phyloP scores from a whole-genome alignment of 2,329 filamentous ascomycete species.

The Exutisphaerella laricina region DNA sequence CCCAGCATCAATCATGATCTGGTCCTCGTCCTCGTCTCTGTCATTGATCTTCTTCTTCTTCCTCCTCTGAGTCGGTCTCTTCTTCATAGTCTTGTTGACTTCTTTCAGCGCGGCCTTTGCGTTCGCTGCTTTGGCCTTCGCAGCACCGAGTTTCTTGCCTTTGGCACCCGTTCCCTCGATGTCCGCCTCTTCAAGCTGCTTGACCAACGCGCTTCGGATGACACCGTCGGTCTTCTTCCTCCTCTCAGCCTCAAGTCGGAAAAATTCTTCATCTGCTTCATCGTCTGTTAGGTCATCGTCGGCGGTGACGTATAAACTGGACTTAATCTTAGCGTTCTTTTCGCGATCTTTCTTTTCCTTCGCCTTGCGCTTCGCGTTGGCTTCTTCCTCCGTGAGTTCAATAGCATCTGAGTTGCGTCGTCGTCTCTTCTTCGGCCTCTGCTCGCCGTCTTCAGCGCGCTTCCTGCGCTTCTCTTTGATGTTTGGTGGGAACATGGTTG shows the following conservation, averaged over 20 bases:
- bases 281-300: slow-evolving; percentile 87
- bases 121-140: slow-evolving; percentile 14
- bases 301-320: slow-evolving; percentile 69
- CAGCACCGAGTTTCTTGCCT: slow-evolving; percentile 21
- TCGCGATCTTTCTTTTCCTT: slow-evolving; percentile 66
- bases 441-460: slow-evolving; percentile 11
- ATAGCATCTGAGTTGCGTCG: slow-evolving; percentile 41
- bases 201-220: slow-evolving; percentile 46
- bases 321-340: slow-evolving; percentile 76
- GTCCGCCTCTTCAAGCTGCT: slow-evolving; percentile 33
- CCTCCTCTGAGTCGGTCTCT: slow-evolving; percentile 3
- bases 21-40: slow-evolving; percentile 22
- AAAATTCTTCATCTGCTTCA: slow-evolving; percentile 69
- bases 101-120: slow-evolving; percentile 16
- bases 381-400: slow-evolving; percentile 58
- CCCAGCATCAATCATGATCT: slow-evolving; percentile 15
- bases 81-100: not conserved
- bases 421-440: slow-evolving; percentile 53
- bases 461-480: slow-evolving; percentile 23
- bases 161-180: slow-evolving; percentile 24
- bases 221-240: slow-evolving; percentile 51
- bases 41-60: slow-evolving; percentile 10
- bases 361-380: slow-evolving; percentile 55
- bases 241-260: slow-evolving; percentile 64
- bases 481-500: slow-evolving; percentile 30